Conservation (phyloP, 176 grass and related monocot species). For the Aegilops speltoides region DNA sequence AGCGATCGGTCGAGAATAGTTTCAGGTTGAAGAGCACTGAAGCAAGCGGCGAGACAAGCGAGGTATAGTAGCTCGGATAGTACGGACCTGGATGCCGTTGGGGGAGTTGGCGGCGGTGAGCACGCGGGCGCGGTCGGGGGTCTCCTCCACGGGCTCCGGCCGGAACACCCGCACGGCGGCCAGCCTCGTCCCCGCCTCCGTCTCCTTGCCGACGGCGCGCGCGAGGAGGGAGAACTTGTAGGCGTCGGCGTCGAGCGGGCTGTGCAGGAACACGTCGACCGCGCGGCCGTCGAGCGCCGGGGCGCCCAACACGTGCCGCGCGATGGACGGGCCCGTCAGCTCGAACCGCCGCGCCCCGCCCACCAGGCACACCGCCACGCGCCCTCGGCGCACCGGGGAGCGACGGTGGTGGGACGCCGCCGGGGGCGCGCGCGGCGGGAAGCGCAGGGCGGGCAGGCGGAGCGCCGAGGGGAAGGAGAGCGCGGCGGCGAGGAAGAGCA, state of each 20-base stretch:
- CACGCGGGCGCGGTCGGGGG: constrained; percentile 28
- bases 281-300: neutral
- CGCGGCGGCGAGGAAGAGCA: constrained; percentile 42
- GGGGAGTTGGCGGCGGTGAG: constrained; percentile 67
- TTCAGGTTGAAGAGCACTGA: neutral
- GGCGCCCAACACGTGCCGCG: constrained; percentile 51
- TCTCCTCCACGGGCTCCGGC: constrained; percentile 41
- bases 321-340: constrained; percentile 81
- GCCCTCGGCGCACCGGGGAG: neutral
- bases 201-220: neutral
- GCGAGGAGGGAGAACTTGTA: constrained; percentile 72
- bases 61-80: neutral
- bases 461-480: constrained; percentile 46
- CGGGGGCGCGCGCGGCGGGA: neutral
- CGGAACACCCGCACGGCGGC: constrained; percentile 56
- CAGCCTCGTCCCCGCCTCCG: neutral
- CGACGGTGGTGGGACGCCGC: neutral
- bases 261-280: constrained; percentile 82
- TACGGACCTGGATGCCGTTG: constrained; percentile 85
- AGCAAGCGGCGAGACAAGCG: neutral
- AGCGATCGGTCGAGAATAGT: neutral
- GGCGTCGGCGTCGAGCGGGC: constrained; percentile 68
- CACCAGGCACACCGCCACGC: constrained; percentile 74
- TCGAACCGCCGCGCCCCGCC: constrained; percentile 88
- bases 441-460: neutral